These are phyloP conservation scores for Thielaviopsis musarum DNA, from an alignment of 2,329 filamentous ascomycete genomes.

Conservation along the genomic window DNA sequence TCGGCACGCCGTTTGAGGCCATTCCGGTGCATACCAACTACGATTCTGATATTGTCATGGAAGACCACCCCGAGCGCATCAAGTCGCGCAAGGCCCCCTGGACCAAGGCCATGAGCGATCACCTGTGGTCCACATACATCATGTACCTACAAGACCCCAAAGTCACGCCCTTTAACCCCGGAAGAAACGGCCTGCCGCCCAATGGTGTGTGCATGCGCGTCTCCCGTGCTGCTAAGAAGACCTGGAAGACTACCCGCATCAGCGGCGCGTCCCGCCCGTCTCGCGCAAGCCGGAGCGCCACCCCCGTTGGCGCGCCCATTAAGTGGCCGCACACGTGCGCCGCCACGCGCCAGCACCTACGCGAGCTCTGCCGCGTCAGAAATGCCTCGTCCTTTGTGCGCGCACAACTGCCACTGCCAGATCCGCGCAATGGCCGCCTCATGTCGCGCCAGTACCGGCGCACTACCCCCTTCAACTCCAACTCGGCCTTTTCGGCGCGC, in stretches of 20 bases:
- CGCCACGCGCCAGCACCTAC: conserved; percentile 43
- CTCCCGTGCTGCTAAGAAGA: conserved; percentile 47
- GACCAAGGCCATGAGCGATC: conserved; percentile 48
- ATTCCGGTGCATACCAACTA: not conserved
- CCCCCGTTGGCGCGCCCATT: conserved; percentile 38
- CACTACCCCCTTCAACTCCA: conserved; percentile 27
- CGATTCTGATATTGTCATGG: conserved; percentile 7
- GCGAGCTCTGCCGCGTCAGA: conserved; percentile 44
- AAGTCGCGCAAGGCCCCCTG: conserved; percentile 37
- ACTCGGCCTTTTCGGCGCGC: conserved; percentile 37
- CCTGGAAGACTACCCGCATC: conserved; percentile 45
- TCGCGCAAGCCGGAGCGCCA: conserved; percentile 34
- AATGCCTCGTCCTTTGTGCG: conserved; percentile 27
- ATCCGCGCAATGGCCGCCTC: conserved; percentile 35
- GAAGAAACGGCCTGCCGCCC: conserved; percentile 46
- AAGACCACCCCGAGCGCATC: conserved; percentile 6
- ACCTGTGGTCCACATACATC: conserved; percentile 49
- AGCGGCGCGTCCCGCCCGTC: conserved; percentile 14
- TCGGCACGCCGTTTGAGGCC: not conserved
- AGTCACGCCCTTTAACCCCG: conserved; percentile 47
- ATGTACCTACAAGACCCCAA: conserved; percentile 50
- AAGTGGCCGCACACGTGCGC: conserved; percentile 48
- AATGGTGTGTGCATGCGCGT: conserved; percentile 48
- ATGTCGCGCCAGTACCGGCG: conserved; percentile 32
- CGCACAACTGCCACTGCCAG: conserved; percentile 32